These are phyloP conservation scores for Phalaenopsis hybrid DNA, from an alignment of 116 monocot species.

Conservation along the genomic window DNA sequence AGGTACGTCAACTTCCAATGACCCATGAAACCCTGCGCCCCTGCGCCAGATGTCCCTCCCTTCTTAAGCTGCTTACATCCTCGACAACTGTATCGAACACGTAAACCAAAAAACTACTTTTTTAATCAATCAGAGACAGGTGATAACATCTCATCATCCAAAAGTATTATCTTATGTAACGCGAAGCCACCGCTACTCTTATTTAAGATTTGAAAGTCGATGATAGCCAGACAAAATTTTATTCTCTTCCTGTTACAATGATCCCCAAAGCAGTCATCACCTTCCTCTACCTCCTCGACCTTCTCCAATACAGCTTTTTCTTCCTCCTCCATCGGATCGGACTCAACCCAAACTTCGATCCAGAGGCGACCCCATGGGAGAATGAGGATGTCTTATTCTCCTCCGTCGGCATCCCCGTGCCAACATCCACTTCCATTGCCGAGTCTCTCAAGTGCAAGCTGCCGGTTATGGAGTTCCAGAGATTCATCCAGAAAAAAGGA, in stretches of 20 bases:
- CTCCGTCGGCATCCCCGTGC: background rate
- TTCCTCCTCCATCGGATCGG: background rate
- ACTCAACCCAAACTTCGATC: conserved; percentile 4
- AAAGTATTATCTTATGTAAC: too few relatives aligned
- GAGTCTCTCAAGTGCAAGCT: too few relatives aligned
- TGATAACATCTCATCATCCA: too few relatives aligned
- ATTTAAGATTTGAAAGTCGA: background rate
- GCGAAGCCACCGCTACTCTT: background rate
- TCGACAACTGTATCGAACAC: too few relatives aligned
- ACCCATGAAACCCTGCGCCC: too few relatives aligned
- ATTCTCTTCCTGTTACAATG: background rate
- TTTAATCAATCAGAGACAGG: too few relatives aligned
- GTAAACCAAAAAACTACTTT: too few relatives aligned
- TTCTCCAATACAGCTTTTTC: background rate
- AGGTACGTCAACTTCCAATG: too few relatives aligned
- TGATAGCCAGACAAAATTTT: background rate
- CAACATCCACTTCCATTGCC: background rate
- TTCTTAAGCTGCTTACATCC: too few relatives aligned
- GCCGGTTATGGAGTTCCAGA: too few relatives aligned
- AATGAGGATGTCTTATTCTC: background rate
- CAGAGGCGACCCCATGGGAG: background rate
- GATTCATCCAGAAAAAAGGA: too few relatives aligned
- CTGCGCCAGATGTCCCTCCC: too few relatives aligned
- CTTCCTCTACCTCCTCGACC: background rate
- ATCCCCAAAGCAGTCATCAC: background rate